Conservation (phyloP, 192 early-diverging fungal species). For the Paraglomus occultum region DNA sequence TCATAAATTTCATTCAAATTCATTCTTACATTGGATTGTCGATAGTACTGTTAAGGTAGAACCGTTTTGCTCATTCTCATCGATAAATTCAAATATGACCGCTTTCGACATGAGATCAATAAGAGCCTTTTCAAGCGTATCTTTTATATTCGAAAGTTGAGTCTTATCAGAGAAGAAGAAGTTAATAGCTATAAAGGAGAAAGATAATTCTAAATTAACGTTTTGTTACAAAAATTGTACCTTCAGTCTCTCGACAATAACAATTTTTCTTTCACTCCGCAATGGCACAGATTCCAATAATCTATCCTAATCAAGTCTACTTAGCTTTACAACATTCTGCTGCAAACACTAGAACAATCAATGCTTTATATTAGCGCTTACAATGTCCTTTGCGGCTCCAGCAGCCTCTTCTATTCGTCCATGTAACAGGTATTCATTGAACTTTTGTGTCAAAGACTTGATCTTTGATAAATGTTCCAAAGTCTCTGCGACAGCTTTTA, state of each 20-base stretch:
- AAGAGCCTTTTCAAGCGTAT: conserved; percentile 21
- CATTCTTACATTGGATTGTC: neutral
- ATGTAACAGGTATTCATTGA: conserved; percentile 10
- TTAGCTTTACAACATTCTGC: too few species aligned
- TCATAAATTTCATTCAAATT: neutral
- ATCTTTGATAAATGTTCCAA: conserved; percentile 25
- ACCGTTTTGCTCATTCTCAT: neutral
- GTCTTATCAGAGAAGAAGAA: neutral
- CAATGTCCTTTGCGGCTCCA: conserved; percentile 17
- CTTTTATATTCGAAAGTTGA: conserved; percentile 25
- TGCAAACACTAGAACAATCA: too few species aligned
- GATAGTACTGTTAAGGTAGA: conserved; percentile 13
- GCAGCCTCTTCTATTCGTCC: conserved; percentile 27
- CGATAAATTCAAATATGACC: conserved; percentile 25
- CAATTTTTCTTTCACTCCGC: conserved; percentile 10
- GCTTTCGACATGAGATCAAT: conserved; percentile 21
- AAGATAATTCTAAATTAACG: neutral
- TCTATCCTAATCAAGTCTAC: conserved; percentile 11
- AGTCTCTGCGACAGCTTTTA: neutral
- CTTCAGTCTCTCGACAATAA: conserved; percentile 30
- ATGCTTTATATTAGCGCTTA: neutral
- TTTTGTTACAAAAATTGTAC: neutral
- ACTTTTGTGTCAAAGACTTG: neutral
- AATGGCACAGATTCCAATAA: conserved; percentile 20
- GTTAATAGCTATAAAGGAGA: neutral